Conservation (phyloP, 495 filamentous ascomycete species). For the Daldinia childiae region DNA sequence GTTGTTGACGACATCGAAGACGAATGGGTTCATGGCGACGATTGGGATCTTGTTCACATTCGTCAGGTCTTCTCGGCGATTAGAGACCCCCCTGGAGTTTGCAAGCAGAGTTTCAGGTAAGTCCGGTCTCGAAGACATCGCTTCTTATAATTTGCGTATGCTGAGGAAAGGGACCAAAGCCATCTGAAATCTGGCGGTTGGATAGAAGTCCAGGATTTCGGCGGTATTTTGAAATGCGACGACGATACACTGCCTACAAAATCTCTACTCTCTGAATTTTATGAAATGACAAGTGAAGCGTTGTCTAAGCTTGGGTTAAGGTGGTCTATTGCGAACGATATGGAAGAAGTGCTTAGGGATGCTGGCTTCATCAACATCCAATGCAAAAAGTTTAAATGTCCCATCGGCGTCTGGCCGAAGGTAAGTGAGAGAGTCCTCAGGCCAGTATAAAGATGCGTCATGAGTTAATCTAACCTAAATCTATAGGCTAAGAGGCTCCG, state of each 20-base stretch:
- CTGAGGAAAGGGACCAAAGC: background rate
- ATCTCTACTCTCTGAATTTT: background rate
- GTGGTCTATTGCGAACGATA: background rate
- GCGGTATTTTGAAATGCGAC: background rate
- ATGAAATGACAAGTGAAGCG: background rate
- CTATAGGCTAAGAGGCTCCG: background rate
- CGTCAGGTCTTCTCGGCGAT: background rate
- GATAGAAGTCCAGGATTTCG: background rate
- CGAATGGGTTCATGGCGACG: background rate
- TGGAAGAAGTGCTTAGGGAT: background rate
- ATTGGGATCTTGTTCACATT: background rate
- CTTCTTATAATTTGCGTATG: background rate
- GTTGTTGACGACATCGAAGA: conserved; percentile 45
- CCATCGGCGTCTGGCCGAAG: background rate
- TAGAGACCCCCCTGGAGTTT: background rate
- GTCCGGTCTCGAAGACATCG: background rate
- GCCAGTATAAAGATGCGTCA: background rate
- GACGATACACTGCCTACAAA: background rate
- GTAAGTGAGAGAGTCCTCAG: background rate
- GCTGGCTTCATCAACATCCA: background rate
- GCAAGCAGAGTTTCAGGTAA: background rate
- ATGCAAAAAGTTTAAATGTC: background rate
- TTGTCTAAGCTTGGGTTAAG: background rate
- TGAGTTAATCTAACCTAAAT: background rate
- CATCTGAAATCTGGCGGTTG: background rate